A percentile compares a stretch with the other conserved stretches of the same genome.
phyloP scores from a whole-genome alignment of 2,329 filamentous ascomycete genomes.

The Ophiognomonia clavigignenti-juglandacearum region DNA sequence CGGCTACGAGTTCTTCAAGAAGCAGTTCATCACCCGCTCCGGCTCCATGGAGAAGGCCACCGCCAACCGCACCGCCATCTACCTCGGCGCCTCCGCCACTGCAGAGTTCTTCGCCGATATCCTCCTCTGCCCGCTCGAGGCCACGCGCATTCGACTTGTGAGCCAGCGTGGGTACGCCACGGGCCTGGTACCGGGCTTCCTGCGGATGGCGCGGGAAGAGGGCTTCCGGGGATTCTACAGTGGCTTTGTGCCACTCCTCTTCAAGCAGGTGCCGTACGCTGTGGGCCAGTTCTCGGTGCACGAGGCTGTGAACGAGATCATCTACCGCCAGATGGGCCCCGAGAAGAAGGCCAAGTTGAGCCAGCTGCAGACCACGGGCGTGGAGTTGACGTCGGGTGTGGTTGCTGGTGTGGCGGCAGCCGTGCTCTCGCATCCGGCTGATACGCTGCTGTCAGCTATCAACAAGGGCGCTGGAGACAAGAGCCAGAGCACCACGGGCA shows the following conservation, averaged over 20 bases:
- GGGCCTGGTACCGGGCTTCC: conserved; percentile 67
- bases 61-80: conserved; percentile 51
- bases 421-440: conserved; percentile 83
- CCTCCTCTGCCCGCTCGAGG: conserved; percentile 85
- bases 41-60: conserved; percentile 46
- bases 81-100: conserved; percentile 65
- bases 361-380: conserved; percentile 67
- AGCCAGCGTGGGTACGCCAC: conserved; percentile 74
- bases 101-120: conserved; percentile 73
- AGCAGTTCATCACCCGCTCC: conserved; percentile 69
- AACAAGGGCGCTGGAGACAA: conserved; percentile 50
- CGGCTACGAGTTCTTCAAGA: conserved; percentile 93
- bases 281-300: conserved; percentile 93
- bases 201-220: conserved; percentile 70
- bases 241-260: conserved; percentile 80
- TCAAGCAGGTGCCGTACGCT: conserved; percentile 90
- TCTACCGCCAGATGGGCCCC: conserved; percentile 65
- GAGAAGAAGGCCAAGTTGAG: conserved; percentile 63
- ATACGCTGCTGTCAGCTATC: conserved; percentile 54
- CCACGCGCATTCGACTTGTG: conserved; percentile 72
- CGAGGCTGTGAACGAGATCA: conserved; percentile 77
- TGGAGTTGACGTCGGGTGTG: conserved; percentile 83
- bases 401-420: conserved; percentile 86
- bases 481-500: conserved; percentile 40
- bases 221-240: conserved; percentile 83